Evolutionary conservation across 305 asterid genomes (phyloP).

Genomic region (Ilex paraguariensis): DNA sequence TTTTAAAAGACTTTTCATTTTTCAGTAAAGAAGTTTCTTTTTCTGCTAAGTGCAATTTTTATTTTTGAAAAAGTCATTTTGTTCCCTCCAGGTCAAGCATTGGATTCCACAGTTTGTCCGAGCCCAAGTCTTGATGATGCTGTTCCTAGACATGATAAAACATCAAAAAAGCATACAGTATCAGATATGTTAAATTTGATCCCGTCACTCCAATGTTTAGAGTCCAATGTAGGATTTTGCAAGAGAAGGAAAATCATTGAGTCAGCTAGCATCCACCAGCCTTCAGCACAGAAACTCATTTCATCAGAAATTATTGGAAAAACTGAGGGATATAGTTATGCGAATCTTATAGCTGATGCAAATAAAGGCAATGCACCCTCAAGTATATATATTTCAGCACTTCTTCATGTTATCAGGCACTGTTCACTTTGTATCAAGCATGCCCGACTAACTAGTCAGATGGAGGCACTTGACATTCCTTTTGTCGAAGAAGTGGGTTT

Average conservation of each 20-base stretch:
- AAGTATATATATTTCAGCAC: conserved; percentile 70
- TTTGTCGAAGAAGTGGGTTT: conserved; percentile 95
- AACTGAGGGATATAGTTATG: conserved; percentile 52
- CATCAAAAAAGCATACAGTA: conserved; percentile 60
- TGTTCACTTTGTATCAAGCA: conserved; percentile 95
- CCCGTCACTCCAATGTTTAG: conserved; percentile 62
- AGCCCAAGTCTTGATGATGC: conserved; percentile 47
- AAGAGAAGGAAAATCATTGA: conserved; percentile 67
- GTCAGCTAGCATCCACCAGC: conserved; percentile 30
- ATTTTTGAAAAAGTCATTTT: not conserved
- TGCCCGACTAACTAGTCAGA: conserved; percentile 95
- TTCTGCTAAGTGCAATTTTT: not conserved
- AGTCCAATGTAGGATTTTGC: conserved; percentile 33
- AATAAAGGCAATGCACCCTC: conserved; percentile 87
- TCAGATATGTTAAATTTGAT: conserved; percentile 65
- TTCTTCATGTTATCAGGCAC: conserved; percentile 90
- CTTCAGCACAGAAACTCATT: conserved; percentile 36
- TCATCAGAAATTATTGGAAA: conserved; percentile 43
- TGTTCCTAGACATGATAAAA: conserved; percentile 36
- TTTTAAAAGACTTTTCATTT: not conserved
- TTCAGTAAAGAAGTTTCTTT: conserved; percentile 1
- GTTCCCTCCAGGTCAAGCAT: conserved; percentile 39
- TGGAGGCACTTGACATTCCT: conserved; percentile 91
- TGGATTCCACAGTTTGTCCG: conserved; percentile 41
- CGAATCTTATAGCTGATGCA: conserved; percentile 80